phyloP scores from a whole-genome alignment of 805 yeast species.

The Cyberlindnera japonica region DNA sequence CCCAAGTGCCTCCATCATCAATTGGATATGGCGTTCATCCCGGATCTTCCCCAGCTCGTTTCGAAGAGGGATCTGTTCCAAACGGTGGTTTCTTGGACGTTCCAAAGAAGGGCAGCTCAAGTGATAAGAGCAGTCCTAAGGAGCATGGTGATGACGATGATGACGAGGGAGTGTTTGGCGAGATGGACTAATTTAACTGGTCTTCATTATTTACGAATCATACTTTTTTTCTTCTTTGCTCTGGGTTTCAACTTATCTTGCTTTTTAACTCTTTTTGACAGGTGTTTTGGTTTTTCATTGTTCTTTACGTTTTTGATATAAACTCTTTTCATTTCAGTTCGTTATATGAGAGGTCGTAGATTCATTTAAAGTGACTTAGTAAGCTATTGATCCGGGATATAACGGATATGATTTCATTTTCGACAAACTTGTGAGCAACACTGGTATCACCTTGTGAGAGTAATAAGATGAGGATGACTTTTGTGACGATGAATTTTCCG shows the following conservation, averaged over 20 bases:
- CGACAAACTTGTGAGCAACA: background rate
- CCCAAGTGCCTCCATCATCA: conserved; percentile 43
- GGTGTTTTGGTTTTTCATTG: no score
- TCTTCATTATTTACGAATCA: no score
- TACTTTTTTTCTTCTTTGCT: no score
- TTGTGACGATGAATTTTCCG: conserved; percentile 16
- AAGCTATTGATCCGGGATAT: background rate
- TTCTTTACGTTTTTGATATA: no score
- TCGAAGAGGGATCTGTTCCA: conserved; percentile 8
- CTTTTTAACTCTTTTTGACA: no score
- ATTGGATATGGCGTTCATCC: conserved; percentile 5
- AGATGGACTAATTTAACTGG: conserved; percentile 31
- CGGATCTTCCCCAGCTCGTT: conserved; percentile 9
- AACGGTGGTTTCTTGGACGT: conserved; percentile 35
- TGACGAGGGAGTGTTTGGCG: conserved; percentile 36
- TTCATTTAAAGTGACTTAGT: no score
- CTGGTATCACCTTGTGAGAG: background rate
- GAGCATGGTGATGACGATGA: conserved; percentile 19
- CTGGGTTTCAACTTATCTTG: no score
- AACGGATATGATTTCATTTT: background rate
- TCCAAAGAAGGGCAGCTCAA: conserved; percentile 15
- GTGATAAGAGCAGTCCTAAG: conserved; percentile 12
- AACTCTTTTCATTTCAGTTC: no score
- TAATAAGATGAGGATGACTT: conserved; percentile 5
- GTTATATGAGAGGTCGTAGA: no score